A percentile compares a stretch with the other conserved stretches of the same genome.
phyloP scores from a whole-genome alignment of 2,329 filamentous ascomycete genomes.

The Aspergillus flavus region DNA sequence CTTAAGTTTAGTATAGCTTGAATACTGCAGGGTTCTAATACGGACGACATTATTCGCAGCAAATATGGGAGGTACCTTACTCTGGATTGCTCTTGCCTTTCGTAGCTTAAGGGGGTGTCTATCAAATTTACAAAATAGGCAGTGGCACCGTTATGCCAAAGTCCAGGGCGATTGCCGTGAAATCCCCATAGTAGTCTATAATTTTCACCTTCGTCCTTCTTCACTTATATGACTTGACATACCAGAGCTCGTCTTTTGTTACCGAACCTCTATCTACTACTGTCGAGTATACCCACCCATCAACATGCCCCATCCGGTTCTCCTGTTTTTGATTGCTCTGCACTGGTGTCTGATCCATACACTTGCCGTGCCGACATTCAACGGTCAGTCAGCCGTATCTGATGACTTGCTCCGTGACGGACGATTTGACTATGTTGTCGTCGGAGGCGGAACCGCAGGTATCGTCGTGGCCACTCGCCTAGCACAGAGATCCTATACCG shows the following conservation, averaged over 20 bases:
- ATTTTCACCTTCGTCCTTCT: background rate
- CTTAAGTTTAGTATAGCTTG: background rate
- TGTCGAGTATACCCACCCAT: background rate
- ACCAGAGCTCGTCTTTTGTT: background rate
- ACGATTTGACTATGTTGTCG: constrained; percentile 31
- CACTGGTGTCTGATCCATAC: background rate
- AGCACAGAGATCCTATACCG: constrained; percentile 26
- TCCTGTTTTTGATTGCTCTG: background rate
- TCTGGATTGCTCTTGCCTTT: too few species aligned
- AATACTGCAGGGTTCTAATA: background rate
- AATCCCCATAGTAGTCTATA: background rate
- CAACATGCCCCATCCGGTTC: background rate
- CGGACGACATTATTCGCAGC: background rate
- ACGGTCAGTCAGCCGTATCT: background rate
- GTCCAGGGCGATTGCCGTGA: rapidly evolving
- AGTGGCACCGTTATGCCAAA: background rate
- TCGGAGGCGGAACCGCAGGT: constrained; percentile 33
- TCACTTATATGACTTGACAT: background rate
- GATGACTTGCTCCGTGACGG: background rate
- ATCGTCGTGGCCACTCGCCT: constrained; percentile 28
- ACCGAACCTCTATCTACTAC: background rate
- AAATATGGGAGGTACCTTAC: background rate
- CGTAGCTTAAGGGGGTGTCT: background rate
- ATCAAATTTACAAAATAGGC: background rate
- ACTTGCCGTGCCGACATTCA: background rate